Conservation (phyloP, 257 asterid genomes). For the Petunia axillaris region DNA sequence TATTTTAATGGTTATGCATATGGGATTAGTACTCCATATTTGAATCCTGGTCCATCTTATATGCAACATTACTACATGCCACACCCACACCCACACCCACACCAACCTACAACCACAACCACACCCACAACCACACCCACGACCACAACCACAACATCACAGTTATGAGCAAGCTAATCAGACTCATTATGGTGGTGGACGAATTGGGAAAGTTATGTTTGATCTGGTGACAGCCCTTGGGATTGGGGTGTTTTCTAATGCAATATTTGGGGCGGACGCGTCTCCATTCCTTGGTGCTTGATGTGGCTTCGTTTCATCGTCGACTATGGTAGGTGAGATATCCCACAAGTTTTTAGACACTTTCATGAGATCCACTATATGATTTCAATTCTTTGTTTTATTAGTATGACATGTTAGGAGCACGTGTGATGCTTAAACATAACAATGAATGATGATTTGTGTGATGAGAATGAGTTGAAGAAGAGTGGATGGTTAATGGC, state of each 20-base stretch:
- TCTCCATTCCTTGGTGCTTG: not conserved
- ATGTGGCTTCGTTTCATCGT: not conserved
- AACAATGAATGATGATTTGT: no score
- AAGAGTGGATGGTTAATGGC: no score
- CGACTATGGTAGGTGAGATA: not conserved
- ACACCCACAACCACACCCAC: constrained; percentile 10
- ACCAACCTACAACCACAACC: not conserved
- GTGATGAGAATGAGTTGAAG: no score
- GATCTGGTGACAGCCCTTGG: constrained; percentile 9
- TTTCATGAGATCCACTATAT: no score
- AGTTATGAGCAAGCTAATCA: not conserved
- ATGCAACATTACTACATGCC: not conserved
- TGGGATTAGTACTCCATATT: not conserved
- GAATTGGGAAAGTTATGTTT: constrained; percentile 19
- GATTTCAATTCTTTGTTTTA: no score
- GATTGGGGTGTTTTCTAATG: constrained; percentile 22
- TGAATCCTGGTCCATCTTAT: not conserved
- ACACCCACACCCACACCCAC: constrained; percentile 14
- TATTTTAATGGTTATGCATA: not conserved
- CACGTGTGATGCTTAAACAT: no score
- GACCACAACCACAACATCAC: not conserved
- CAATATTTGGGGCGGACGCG: not conserved
- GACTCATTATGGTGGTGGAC: not conserved
- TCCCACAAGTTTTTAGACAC: no score
- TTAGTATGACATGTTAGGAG: no score